phyloP scores from a whole-genome alignment of 495 filamentous ascomycete genomes.

The Penicillium riverlandense region DNA sequence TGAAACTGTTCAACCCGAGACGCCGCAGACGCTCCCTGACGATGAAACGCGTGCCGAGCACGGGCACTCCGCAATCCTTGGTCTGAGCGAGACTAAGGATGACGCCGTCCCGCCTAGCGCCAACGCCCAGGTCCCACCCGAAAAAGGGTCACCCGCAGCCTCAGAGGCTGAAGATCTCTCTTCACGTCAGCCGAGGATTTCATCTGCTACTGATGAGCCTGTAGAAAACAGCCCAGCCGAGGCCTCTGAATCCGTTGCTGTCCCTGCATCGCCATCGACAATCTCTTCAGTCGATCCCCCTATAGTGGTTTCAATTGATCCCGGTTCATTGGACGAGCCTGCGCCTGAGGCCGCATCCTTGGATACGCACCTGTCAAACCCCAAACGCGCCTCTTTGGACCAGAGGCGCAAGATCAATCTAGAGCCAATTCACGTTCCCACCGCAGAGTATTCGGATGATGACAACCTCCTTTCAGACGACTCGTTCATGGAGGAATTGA shows the following conservation, averaged over 20 bases:
- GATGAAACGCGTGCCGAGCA: constrained; percentile 20
- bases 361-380: constrained; percentile 8
- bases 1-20: constrained; percentile 11
- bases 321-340: constrained; percentile 8
- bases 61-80: constrained; percentile 16
- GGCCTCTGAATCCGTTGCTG: constrained; percentile 8
- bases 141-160: constrained; percentile 17
- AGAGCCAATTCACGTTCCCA: constrained; percentile 50
- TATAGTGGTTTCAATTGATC: constrained; percentile 10
- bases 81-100: constrained; percentile 22
- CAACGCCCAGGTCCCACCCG: constrained; percentile 25
- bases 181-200: constrained; percentile 13
- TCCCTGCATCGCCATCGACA: constrained; percentile 15
- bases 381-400: constrained; percentile 18
- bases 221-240: constrained; percentile 7
- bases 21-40: constrained; percentile 14
- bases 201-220: constrained; percentile 8
- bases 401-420: constrained; percentile 43
- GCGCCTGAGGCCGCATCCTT: constrained; percentile 6
- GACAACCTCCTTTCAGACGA: constrained; percentile 70
- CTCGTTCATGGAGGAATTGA: constrained; percentile 83
- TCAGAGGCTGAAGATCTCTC: constrained; percentile 20
- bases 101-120: constrained; percentile 30
- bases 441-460: constrained; percentile 52
- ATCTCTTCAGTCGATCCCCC: constrained; percentile 12